Evolutionary conservation across 495 filamentous ascomycete species (phyloP), one percentile per base, ranked within the genome.

Genomic region (Lophiotrema nucula): DNA sequence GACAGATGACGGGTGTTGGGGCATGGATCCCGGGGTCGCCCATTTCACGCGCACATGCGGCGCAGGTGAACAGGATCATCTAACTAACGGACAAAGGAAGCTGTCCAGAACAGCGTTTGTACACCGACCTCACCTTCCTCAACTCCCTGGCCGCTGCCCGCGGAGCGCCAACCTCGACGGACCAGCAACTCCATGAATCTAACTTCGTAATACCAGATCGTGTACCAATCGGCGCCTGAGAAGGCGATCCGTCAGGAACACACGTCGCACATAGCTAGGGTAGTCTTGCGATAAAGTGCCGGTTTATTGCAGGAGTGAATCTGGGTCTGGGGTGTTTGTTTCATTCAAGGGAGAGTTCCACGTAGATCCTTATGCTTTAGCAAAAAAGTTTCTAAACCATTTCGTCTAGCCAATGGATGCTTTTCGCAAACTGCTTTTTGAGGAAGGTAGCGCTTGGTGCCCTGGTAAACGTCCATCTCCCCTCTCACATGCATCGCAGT

Each of bases 1-100:
- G 46, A 50, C 55, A 58, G 38, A 58, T 57, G 53, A 57, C 43
- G n/a, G n/a, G n/a, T n/a, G n/a, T n/a, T n/a, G n/a, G n/a, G n/a
- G n/a, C n/a, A n/a, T n/a, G n/a, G n/a, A n/a, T n/a, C 13, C 47
- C 15, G 31, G 31, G 8, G 15, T 15, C 31, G 8, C 15, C 15
- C 31, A 35, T 35, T 15, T 35, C 31, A 35, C 31, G 31, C 8
- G 8, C 31, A 8, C 8, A n/a, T n/a, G 15, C 31, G 31, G 31
- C 31, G 31, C 31, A 35, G 31, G 31, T 35, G 31, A 15, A 15
- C 31, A 15, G 31, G 8, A 15, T 35, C 8, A 15, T 35, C 8
- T 44, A 19, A 19, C 8, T 15, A 35, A 15, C 31, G 31, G 8
- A 35, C 31, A 35, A 15, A 35, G 31, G 31, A 35, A 35, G 31